Evolutionary conservation across 331 rosid genomes (phyloP).

Genomic region (Dryas integrifolia): DNA sequence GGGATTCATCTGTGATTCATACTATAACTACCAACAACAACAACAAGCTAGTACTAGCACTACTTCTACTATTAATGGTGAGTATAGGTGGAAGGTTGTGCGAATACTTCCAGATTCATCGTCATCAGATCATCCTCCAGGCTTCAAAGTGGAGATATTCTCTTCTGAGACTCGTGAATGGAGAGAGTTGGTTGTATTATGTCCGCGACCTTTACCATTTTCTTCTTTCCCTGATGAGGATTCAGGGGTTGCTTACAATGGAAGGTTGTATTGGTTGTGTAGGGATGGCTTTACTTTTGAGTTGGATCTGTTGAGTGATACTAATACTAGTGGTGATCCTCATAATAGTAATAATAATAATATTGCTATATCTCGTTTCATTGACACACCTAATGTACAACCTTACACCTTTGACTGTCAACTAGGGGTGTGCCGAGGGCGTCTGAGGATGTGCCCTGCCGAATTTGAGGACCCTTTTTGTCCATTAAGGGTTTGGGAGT

Average conservation of each 20-base stretch:
- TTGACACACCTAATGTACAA: no score
- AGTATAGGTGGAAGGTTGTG: not conserved
- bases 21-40: not conserved
- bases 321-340: no score
- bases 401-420: no score
- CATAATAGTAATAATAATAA: no score
- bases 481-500: no score
- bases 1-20: not conserved
- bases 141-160: not conserved
- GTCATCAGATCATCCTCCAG: no score
- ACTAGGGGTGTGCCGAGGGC: no score
- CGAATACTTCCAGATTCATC: not conserved
- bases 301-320: not conserved
- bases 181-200: not conserved
- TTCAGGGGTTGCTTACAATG: not conserved
- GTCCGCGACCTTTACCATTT: not conserved
- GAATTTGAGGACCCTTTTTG: no score
- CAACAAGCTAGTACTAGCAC: not conserved
- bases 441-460: no score
- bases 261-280: not conserved
- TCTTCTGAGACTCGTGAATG: not conserved
- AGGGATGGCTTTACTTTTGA: not conserved
- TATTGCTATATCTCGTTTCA: not conserved
- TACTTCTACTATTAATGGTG: not conserved
- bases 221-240: not conserved